Evolutionary conservation across 2,329 filamentous ascomycete species (phyloP), one percentile per base, ranked within the genome.

Genomic region (Microcyclospora pomicola): DNA sequence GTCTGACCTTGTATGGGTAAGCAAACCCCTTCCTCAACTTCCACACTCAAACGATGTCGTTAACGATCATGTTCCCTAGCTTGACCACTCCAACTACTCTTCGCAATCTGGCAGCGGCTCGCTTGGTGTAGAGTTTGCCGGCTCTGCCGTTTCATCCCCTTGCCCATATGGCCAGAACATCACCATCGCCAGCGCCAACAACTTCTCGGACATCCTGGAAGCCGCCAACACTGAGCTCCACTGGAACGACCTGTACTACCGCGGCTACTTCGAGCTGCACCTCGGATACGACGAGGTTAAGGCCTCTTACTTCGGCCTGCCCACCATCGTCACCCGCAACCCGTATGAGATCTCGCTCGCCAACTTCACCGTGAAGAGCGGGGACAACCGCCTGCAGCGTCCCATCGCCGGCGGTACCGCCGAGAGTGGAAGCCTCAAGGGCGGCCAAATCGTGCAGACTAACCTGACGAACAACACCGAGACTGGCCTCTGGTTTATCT

Each of bases 181-280:
- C 39, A 67, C 68, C 2, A 64, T 76, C 34, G 59, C 59, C 0
- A 54, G 56, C 1, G 72, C 73, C 2, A 68, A 75, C 44, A 61
- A 63, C 35, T 56, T 59, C 40, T 65, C 66, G 2, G 46, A 64
- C 48, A 55, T 52, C 46, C 59, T 71, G 27, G 62, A 66, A n/a
- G 42, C 41, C 44, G 52, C 52, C 32, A 84, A 82, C 55, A 59
- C 64, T 1, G 76, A 80, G 55, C 62, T 85, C 34, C 75, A 81
- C 50, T 85, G 79, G 80, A 73, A 78, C 48, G 80, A 84, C 40
- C 56, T 76, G 6, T 84, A 80, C 55, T 85, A 83, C 56, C 68
- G 80, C 13, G 81, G 80, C 1, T 85, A 85, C 60, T 83, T 75
- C 47, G 71, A 80, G 51, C 61, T 84, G 31, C 67, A 70, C 34